These are phyloP conservation scores for Aureobasidium uvarum DNA, from an alignment of 2,329 filamentous ascomycete genomes.

Conservation along the genomic window DNA sequence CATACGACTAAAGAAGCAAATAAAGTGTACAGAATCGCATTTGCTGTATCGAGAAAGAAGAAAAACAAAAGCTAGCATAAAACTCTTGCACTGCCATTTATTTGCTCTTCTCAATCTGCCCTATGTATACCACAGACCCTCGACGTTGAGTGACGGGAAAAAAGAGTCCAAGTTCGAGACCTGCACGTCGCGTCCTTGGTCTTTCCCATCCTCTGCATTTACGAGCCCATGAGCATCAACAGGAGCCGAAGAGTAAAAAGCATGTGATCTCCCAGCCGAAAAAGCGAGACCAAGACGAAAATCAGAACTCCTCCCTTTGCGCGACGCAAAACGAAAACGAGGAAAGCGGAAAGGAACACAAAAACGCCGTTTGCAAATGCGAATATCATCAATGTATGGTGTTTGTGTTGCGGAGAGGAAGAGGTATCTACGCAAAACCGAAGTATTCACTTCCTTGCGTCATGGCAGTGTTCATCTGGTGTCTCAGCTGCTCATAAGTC, in stretches of 20 bases:
- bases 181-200: background rate
- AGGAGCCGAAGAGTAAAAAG: background rate
- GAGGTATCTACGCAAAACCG: slow-evolving; percentile 72
- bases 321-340: background rate
- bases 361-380: slow-evolving; percentile 13
- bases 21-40: background rate
- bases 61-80: background rate
- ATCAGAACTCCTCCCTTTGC: slow-evolving; percentile 3
- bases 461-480: slow-evolving; percentile 89
- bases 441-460: slow-evolving; percentile 98
- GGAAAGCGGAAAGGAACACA: background rate
- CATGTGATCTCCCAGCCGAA: background rate
- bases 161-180: background rate
- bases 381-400: background rate
- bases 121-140: background rate
- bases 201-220: background rate
- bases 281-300: background rate
- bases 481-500: slow-evolving; percentile 84
- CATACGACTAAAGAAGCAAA: background rate
- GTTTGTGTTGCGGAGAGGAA: background rate
- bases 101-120: background rate
- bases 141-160: background rate
- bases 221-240: background rate
- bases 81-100: background rate
- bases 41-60: background rate